Conservation (phyloP, 352 stramenopile genomes). For the Phytopythium sindhum region DNA sequence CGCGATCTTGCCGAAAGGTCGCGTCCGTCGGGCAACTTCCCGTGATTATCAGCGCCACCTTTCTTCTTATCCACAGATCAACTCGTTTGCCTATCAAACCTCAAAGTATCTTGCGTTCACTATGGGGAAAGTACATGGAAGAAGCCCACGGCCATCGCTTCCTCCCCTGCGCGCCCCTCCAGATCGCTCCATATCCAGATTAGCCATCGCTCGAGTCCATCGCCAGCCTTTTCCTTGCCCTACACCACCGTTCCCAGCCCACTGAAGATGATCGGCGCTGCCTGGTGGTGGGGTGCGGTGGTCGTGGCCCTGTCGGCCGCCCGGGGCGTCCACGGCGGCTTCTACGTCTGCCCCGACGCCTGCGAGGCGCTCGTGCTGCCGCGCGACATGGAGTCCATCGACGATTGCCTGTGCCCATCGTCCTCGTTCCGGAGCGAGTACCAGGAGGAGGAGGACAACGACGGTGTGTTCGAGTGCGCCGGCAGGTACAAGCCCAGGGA, state of each 20-base stretch:
- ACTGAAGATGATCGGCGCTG: constrained; percentile 16
- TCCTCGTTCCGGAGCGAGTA: constrained; percentile 26
- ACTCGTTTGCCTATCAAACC: constrained; percentile 1
- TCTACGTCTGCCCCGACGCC: constrained; percentile 59
- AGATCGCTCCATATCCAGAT: constrained; percentile 2
- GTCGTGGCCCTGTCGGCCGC: constrained; percentile 11
- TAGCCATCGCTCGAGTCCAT: background rate
- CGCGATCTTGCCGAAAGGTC: constrained; percentile 19
- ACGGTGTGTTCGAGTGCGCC: constrained; percentile 45
- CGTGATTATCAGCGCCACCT: background rate
- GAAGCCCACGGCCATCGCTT: background rate
- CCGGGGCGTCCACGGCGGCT: constrained; percentile 22
- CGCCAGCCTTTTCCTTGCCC: background rate
- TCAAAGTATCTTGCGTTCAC: background rate
- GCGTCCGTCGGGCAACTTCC: constrained; percentile 5
- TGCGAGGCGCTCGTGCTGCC: constrained; percentile 78
- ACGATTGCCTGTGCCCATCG: constrained; percentile 68
- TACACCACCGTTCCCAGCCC: background rate
- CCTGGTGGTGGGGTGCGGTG: constrained; percentile 12
- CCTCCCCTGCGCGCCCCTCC: background rate
- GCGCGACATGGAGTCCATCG: constrained; percentile 74
- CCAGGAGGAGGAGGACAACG: constrained; percentile 20
- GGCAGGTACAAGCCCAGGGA: constrained; percentile 56
- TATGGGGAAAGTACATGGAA: background rate
- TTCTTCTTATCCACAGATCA: background rate